Evolutionary conservation across 2,329 filamentous ascomycete species (phyloP), one percentile per base, ranked within the genome.

Genomic region (Teratosphaeria destructans): DNA sequence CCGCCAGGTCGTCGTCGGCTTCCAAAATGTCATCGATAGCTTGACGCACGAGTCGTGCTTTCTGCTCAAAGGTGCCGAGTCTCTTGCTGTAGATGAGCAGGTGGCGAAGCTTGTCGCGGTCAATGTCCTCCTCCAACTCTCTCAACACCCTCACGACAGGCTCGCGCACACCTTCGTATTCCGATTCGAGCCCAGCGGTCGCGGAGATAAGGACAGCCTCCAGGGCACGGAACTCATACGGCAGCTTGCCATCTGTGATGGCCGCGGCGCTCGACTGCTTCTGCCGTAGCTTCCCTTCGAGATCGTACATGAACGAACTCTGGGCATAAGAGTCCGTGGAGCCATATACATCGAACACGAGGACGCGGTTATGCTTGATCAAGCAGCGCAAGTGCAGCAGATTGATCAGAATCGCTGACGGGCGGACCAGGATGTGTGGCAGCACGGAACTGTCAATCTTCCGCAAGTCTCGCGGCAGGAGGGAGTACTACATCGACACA

Each of bases 371-470:
- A 64, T 92, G 85, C 77, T 96, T 96, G 73, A 99, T 96, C 27
- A 99, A 82, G 57, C 96, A 94, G 62, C 94, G 89, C 55, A 99
- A 84, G 74, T 99, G 94, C n/a, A 97, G 84, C 11, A 99, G 82
- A 71, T 97, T 99, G 67, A 99, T 88, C 1, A 99, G 81, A 63
- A 99, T 97, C 4, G 93, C 90, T 7, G 89, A 92, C 6, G 90
- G 91, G 37, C 94, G 90, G 64, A 99, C 86, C 64, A 97, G 86
- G 60, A 99, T 97, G 70, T 96, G 92, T 8, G 94, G 94, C 26
- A 99, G 83, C 62, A 95, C 89, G 60, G 90, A 96, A 14, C 92
- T 96, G 73, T 99, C 94, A 70, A 99, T 96, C 76, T 99, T 99
- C 68, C 94, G 89, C 59, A 99, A 80, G 78, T 99, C 94, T 62